A percentile compares a stretch with the other conserved stretches of the same genome.
Conservation (phyloP, 495 filamentous ascomycete genomes). For the Talaromyces nanjingensis region DNA sequence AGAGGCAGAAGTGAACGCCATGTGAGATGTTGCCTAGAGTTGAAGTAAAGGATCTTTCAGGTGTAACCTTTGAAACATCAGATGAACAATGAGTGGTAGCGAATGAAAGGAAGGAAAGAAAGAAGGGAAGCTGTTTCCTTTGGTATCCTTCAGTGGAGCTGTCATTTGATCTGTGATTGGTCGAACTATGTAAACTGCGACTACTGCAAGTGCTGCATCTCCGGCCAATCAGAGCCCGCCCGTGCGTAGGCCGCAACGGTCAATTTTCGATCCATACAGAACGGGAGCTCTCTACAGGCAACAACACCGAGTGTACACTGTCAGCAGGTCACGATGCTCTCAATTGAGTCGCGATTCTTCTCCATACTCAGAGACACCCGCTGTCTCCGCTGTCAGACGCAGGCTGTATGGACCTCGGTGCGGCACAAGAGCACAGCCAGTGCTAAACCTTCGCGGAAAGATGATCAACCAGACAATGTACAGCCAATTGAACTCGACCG, state of each 20-base stretch:
- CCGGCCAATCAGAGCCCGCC: background rate
- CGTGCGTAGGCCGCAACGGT: background rate
- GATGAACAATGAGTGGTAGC: constrained; percentile 1
- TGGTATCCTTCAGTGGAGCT: background rate
- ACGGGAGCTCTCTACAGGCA: background rate
- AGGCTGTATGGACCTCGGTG: constrained; percentile 17
- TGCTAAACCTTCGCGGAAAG: constrained; percentile 5
- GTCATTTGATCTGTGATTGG: background rate
- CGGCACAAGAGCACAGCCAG: constrained; percentile 16
- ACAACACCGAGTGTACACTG: background rate
- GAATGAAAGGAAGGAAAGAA: background rate
- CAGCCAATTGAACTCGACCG: constrained; percentile 63
- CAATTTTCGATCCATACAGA: background rate
- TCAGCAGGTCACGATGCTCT: constrained; percentile 2
- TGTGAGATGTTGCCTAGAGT: background rate
- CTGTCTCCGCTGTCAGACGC: constrained; percentile 36
- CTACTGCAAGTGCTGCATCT: background rate
- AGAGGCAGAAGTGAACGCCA: background rate
- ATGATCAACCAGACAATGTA: constrained; percentile 39
- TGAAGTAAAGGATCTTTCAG: background rate
- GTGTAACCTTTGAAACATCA: background rate
- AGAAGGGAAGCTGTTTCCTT: background rate
- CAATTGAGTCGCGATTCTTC: constrained; percentile 1
- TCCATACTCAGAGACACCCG: constrained; percentile 23
- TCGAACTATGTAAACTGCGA: constrained; percentile 1